A percentile compares a stretch with the other conserved stretches of the same genome.
Conservation (phyloP, 2,329 filamentous ascomycete genomes). For the Lachnellula hyalina region DNA sequence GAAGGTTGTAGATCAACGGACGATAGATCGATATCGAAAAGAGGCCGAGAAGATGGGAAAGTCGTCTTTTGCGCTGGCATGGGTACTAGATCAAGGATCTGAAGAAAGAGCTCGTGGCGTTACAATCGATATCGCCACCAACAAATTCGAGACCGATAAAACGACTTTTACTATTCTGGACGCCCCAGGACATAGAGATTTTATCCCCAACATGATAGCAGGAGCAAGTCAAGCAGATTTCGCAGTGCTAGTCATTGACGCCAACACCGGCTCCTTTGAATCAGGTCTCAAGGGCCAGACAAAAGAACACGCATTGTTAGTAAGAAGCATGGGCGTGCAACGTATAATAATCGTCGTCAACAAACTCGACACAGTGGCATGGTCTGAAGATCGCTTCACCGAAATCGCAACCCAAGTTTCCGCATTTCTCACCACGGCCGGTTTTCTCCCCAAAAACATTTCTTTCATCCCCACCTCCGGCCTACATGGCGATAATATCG, state of each 20-base stretch:
- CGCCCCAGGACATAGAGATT: slow-evolving; percentile 89
- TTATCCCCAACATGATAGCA: slow-evolving; percentile 98
- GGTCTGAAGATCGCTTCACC: slow-evolving; percentile 77
- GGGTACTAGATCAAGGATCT: slow-evolving; percentile 88
- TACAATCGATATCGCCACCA: slow-evolving; percentile 94
- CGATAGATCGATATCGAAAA: slow-evolving; percentile 79
- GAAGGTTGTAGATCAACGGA: slow-evolving; percentile 80
- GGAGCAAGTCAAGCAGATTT: slow-evolving; percentile 95
- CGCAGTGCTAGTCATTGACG: slow-evolving; percentile 89
- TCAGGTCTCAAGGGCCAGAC: slow-evolving; percentile 91
- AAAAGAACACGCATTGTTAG: slow-evolving; percentile 82
- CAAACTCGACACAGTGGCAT: slow-evolving; percentile 83
- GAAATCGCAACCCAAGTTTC: slow-evolving; percentile 80
- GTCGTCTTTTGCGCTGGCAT: slow-evolving; percentile 90
- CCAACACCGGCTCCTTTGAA: slow-evolving; percentile 85
- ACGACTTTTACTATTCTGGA: slow-evolving; percentile 92
- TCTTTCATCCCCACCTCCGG: slow-evolving; percentile 88
- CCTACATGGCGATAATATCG: slow-evolving; percentile 82
- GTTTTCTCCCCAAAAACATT: slow-evolving; percentile 76
- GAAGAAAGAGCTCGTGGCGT: slow-evolving; percentile 88
- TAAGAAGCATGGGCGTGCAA: slow-evolving; percentile 86
- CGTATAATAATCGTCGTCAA: slow-evolving; percentile 87
- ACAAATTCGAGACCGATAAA: slow-evolving; percentile 84
- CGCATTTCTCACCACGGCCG: slow-evolving; percentile 75
- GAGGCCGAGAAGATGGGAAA: slow-evolving; percentile 92